These are phyloP conservation scores for Kluyveromyces aestuarii DNA, from an alignment of 805 yeast genomes.

Conservation along the genomic window DNA sequence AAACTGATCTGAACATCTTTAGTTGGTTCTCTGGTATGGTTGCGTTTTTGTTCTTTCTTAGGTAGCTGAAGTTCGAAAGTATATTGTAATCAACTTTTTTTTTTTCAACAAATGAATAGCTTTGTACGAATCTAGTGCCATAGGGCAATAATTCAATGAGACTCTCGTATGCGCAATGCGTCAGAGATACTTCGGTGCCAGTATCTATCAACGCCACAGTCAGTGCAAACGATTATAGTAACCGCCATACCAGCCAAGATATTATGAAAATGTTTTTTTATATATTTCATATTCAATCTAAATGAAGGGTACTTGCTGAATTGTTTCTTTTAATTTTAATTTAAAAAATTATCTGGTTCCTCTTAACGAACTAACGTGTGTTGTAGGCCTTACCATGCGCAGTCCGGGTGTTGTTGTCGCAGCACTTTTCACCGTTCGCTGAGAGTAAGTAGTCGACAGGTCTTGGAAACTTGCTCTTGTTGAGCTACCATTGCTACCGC, in stretches of 20 bases:
- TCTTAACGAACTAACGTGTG: background rate
- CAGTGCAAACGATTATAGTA: too few relatives aligned
- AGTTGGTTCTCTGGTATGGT: too few relatives aligned
- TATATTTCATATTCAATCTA: too few relatives aligned
- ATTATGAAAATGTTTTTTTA: too few relatives aligned
- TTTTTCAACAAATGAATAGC: background rate
- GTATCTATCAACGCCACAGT: too few relatives aligned
- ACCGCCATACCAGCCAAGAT: too few relatives aligned
- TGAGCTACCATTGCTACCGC: conserved; percentile 3
- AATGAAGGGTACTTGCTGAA: background rate
- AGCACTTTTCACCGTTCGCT: background rate
- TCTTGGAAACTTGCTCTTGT: conserved; percentile 2
- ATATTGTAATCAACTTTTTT: too few relatives aligned
- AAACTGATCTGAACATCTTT: conserved; percentile 46
- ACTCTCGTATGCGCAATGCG: too few relatives aligned
- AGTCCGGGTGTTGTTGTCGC: background rate
- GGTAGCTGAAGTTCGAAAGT: background rate
- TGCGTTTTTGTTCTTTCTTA: background rate
- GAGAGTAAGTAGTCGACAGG: background rate
- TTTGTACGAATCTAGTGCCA: background rate
- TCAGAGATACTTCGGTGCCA: too few relatives aligned
- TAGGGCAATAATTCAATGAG: background rate
- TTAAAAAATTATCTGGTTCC: background rate
- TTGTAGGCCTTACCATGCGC: background rate
- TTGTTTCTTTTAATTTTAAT: too few relatives aligned